Percentiles rank a stretch among this genome's conserved stretches.
phyloP scores from a whole-genome alignment of 495 filamentous ascomycete species.

The Chaetomium fimeti region DNA sequence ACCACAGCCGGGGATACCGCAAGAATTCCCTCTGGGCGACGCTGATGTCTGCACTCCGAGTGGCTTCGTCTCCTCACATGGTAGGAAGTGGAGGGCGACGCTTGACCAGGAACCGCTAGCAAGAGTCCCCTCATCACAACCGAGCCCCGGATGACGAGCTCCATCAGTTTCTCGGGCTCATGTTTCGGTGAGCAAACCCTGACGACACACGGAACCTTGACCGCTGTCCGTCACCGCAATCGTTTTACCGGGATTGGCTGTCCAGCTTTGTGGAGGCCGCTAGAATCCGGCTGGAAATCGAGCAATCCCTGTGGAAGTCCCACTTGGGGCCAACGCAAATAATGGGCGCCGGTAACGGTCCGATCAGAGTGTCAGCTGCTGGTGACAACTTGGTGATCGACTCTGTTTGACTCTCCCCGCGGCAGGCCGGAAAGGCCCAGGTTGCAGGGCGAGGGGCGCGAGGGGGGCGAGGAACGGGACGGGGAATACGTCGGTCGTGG shows the following conservation, averaged over 20 bases:
- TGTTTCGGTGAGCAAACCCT: constrained; percentile 21
- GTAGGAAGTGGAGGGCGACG: constrained; percentile 10
- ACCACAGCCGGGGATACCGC: constrained; percentile 2
- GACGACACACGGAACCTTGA: constrained; percentile 24
- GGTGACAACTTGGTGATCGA: not conserved
- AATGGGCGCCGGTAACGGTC: constrained; percentile 32
- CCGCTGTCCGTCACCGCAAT: constrained; percentile 15
- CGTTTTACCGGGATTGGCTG: constrained; percentile 23
- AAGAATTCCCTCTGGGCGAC: constrained; percentile 5
- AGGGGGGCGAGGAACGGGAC: too few relatives aligned
- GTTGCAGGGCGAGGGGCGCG: not conserved
- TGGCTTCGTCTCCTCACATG: constrained; percentile 17
- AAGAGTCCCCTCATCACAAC: not conserved
- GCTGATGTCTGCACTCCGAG: constrained; percentile 1
- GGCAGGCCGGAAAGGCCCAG: not conserved
- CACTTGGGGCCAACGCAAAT: constrained; percentile 17
- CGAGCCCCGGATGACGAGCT: constrained; percentile 18
- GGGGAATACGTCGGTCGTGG: too few relatives aligned
- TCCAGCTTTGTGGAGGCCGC: constrained; percentile 21
- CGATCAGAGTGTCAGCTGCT: constrained; percentile 21
- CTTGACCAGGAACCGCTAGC: constrained; percentile 16
- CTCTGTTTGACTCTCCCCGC: not conserved
- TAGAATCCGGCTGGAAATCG: constrained; percentile 16
- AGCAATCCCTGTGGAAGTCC: constrained; percentile 14
- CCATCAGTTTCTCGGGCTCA: constrained; percentile 11